These are phyloP conservation scores for Kernera saxatilis DNA, from an alignment of 345 rosid genomes.

Conservation along the genomic window DNA sequence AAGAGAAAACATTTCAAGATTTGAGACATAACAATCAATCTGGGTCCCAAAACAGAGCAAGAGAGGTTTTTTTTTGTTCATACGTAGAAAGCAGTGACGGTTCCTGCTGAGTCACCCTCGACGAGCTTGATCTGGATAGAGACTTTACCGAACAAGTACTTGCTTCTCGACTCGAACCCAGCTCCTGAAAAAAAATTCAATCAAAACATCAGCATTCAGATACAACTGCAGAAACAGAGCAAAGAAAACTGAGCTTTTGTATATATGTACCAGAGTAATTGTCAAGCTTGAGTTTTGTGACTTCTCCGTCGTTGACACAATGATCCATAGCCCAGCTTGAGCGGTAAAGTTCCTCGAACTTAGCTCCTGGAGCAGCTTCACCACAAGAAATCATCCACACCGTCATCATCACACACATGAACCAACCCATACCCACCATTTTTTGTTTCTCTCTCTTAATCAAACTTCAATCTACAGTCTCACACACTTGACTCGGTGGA, in stretches of 20 bases:
- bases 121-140: conserved; percentile 89
- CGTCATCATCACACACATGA: conserved; percentile 32
- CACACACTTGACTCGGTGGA: not conserved
- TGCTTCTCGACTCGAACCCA: conserved; percentile 88
- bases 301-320: conserved; percentile 66
- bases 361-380: conserved; percentile 35
- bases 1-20: not conserved
- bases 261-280: conserved; percentile 64
- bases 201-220: not conserved
- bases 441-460: not conserved
- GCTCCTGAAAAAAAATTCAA: conserved; percentile 56
- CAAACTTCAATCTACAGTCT: not conserved
- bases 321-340: conserved; percentile 92
- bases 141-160: conserved; percentile 89
- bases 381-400: conserved; percentile 27
- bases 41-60: not conserved
- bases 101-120: conserved; percentile 98
- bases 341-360: conserved; percentile 74
- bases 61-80: conserved; percentile 4
- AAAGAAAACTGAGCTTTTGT: not conserved
- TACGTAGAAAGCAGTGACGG: conserved; percentile 97
- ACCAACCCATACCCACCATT: conserved; percentile 30
- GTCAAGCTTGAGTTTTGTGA: conserved; percentile 84
- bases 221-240: conserved; percentile 4
- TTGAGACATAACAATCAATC: not conserved